Conservation (phyloP, 768 basidiomycete genomes). For the Amanita subjunquillea region DNA sequence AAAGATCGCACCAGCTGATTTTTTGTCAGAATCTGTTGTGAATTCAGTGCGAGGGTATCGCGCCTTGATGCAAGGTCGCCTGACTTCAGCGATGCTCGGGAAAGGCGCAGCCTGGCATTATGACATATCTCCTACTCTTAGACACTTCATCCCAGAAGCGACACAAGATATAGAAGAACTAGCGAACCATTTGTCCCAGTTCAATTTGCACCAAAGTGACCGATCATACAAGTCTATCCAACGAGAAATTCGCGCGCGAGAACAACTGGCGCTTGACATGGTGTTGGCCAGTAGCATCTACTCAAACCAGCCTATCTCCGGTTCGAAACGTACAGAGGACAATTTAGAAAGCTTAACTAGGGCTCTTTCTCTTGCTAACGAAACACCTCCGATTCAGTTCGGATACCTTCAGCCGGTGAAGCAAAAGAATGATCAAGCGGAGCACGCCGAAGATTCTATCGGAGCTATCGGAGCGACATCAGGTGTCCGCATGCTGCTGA, state of each 20-base stretch:
- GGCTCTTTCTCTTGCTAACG: constrained; percentile 45
- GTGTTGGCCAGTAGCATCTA: constrained; percentile 48
- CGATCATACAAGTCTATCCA: constrained; percentile 29
- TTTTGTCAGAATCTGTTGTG: constrained; percentile 44
- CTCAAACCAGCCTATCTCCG: constrained; percentile 31
- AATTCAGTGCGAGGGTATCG: constrained; percentile 43
- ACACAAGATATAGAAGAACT: constrained; percentile 22
- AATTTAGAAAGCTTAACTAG: constrained; percentile 48
- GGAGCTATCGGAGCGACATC: constrained; percentile 22
- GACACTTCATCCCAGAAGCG: constrained; percentile 28
- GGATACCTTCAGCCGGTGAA: constrained; percentile 48
- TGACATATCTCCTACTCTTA: constrained; percentile 36
- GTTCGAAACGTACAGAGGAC: constrained; percentile 14
- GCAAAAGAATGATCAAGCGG: constrained; percentile 13
- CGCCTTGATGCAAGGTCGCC: constrained; percentile 36
- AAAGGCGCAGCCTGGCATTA: constrained; percentile 43
- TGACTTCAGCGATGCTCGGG: constrained; percentile 27
- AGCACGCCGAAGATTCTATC: constrained; percentile 13
- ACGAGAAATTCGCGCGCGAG: constrained; percentile 43
- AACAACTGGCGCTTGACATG: constrained; percentile 57
- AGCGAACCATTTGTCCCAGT: constrained; percentile 27
- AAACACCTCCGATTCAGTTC: constrained; percentile 50
- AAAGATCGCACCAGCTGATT: constrained; percentile 37
- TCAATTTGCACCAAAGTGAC: constrained; percentile 31
- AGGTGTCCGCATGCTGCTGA: constrained; percentile 53